Percentiles rank a stretch among this genome's conserved stretches.
phyloP scores from a whole-genome alignment of 225 moss, liverwort and hornwort species.

The Pleurozium schreberi region DNA sequence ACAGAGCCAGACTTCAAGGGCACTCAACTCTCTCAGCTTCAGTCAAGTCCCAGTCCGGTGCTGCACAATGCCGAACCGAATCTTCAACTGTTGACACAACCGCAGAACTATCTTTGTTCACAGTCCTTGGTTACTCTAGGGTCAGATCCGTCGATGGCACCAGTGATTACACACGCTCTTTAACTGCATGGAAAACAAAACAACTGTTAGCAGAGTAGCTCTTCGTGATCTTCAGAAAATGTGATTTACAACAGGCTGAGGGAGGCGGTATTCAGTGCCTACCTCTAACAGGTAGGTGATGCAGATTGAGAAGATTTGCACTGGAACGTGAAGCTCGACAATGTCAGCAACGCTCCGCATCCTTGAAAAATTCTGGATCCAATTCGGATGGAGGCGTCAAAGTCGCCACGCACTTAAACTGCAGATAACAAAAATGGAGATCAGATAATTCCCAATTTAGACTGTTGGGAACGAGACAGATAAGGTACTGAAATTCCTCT shows the following conservation, averaged over 20 bases:
- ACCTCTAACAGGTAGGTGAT: background rate
- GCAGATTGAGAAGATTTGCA: background rate
- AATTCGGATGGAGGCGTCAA: conserved; percentile 17
- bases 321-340: background rate
- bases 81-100: conserved; percentile 3
- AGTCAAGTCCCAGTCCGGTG: background rate
- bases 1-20: background rate
- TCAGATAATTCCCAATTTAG: background rate
- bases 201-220: background rate
- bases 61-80: background rate
- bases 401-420: conserved; percentile 52
- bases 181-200: background rate
- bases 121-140: background rate
- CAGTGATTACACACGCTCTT: background rate
- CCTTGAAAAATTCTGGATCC: conserved; percentile 27
- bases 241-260: background rate
- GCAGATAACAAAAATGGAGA: background rate
- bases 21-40: background rate
- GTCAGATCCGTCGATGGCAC: conserved; percentile 10
- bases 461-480: background rate
- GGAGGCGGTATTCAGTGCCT: background rate
- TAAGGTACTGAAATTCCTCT: background rate
- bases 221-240: background rate
- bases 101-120: conserved; percentile 6
- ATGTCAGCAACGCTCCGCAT: conserved; percentile 9